These are phyloP conservation scores for Chalciporus sp. DNA, from an alignment of 1,284 basidiomycete genomes.

Conservation along the genomic window DNA sequence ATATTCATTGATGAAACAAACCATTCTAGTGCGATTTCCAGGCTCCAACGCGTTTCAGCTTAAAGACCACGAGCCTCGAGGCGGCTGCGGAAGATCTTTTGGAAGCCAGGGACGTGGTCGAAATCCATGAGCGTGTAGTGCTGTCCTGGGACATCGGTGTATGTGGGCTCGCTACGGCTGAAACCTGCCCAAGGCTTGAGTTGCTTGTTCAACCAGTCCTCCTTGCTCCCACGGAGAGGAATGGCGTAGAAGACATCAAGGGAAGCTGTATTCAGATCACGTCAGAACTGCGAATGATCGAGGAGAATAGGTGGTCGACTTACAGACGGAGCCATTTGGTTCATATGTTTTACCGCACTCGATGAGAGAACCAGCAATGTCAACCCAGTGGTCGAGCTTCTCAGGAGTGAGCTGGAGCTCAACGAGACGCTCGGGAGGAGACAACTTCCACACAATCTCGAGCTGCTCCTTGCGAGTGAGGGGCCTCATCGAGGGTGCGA, in stretches of 20 bases:
- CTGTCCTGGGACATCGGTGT: constrained; percentile 34
- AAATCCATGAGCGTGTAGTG: constrained; percentile 38
- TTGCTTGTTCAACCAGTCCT: constrained; percentile 38
- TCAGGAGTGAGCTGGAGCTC: constrained; percentile 34
- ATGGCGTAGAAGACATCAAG: constrained; percentile 34
- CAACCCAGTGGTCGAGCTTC: constrained; percentile 34
- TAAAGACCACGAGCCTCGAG: constrained; percentile 33
- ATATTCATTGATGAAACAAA: too few relatives aligned
- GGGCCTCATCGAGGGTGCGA: constrained; percentile 22
- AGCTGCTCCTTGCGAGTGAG: constrained; percentile 30
- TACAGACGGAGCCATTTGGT: constrained; percentile 27
- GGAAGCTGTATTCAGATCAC: constrained; percentile 9
- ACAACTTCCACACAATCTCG: constrained; percentile 28
- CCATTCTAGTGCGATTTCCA: neutral
- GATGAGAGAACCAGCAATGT: constrained; percentile 33
- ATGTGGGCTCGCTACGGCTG: constrained; percentile 28
- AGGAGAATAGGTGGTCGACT: constrained; percentile 5
- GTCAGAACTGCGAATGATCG: neutral
- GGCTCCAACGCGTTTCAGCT: neutral
- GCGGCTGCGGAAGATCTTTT: constrained; percentile 33
- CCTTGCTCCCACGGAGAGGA: constrained; percentile 33
- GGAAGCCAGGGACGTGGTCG: constrained; percentile 36
- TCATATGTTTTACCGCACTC: constrained; percentile 34
- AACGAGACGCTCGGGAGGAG: constrained; percentile 34
- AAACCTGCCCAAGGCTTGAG: constrained; percentile 34